Evolutionary conservation across 2,329 filamentous ascomycete genomes (phyloP).

Genomic region (Coniosporium tulheliwenetii): DNA sequence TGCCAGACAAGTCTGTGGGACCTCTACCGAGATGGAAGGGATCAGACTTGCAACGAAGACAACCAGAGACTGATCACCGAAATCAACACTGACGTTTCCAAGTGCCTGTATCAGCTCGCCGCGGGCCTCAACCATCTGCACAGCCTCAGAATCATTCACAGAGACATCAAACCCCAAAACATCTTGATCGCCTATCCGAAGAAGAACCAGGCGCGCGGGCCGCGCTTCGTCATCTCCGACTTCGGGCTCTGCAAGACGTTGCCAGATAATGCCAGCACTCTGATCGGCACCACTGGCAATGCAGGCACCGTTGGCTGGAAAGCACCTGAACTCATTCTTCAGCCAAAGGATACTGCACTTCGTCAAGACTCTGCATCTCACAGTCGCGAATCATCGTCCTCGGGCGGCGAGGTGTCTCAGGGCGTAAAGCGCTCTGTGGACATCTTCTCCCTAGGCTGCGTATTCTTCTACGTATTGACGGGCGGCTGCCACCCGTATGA

Average conservation of each 20-base stretch:
- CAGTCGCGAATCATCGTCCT: slow-evolving; percentile 39
- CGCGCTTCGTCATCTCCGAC: slow-evolving; percentile 88
- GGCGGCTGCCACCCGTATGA: slow-evolving; percentile 88
- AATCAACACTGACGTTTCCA: slow-evolving; percentile 60
- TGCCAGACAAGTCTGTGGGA: slow-evolving; percentile 91
- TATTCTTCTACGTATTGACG: slow-evolving; percentile 98
- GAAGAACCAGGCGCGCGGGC: slow-evolving; percentile 51
- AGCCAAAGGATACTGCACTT: slow-evolving; percentile 25
- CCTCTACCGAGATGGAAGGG: slow-evolving; percentile 36
- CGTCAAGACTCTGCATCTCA: slow-evolving; percentile 25
- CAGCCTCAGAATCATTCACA: slow-evolving; percentile 83
- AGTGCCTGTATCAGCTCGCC: slow-evolving; percentile 76
- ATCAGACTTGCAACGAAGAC: slow-evolving; percentile 29
- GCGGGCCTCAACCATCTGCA: slow-evolving; percentile 82
- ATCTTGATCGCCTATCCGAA: slow-evolving; percentile 65
- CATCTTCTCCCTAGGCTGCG: slow-evolving; percentile 89
- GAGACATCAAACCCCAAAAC: slow-evolving; percentile 94
- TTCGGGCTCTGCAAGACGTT: slow-evolving; percentile 97
- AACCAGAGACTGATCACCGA: slow-evolving; percentile 55
- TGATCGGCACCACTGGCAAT: slow-evolving; percentile 85
- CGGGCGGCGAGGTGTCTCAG: slow-evolving; percentile 37
- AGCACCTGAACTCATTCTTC: slow-evolving; percentile 75
- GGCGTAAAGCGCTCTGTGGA: slow-evolving; percentile 92
- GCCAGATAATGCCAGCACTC: slow-evolving; percentile 84
- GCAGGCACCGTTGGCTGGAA: slow-evolving; percentile 95